Evolutionary conservation across 2,329 filamentous ascomycete genomes (phyloP).

Genomic region (Helotiales sp.): DNA sequence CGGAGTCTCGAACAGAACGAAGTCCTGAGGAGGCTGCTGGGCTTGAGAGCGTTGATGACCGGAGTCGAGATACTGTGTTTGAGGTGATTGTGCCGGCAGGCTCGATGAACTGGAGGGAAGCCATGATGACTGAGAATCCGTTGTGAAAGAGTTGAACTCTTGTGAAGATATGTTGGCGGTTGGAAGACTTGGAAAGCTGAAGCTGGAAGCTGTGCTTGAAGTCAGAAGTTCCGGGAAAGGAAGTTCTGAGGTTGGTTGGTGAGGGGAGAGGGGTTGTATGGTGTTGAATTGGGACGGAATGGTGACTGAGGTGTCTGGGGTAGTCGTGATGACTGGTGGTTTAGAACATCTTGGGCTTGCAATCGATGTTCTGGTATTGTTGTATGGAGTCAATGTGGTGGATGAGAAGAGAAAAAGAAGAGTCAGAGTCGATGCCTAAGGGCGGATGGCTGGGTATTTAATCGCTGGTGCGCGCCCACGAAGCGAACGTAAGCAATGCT

Average conservation of each 20-base stretch:
- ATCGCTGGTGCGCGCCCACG: background rate
- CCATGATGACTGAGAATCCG: slow-evolving; percentile 80
- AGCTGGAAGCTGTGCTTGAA: slow-evolving; percentile 61
- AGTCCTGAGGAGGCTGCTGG: slow-evolving; percentile 57
- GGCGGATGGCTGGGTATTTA: background rate
- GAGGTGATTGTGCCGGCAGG: slow-evolving; percentile 63
- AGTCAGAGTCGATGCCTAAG: slow-evolving; percentile 17
- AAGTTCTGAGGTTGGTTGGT: slow-evolving; percentile 50
- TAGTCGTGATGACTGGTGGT: slow-evolving; percentile 42
- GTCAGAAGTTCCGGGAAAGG: slow-evolving; percentile 65
- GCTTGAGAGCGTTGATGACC: slow-evolving; percentile 16
- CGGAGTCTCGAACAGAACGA: slow-evolving; percentile 57
- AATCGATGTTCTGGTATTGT: slow-evolving; percentile 37
- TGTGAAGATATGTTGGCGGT: slow-evolving; percentile 61
- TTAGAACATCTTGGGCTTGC: slow-evolving; percentile 58
- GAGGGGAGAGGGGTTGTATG: slow-evolving; percentile 48
- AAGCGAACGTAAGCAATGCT: background rate
- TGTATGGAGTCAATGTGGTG: slow-evolving; percentile 39
- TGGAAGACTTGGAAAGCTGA: slow-evolving; percentile 54
- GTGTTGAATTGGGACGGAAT: slow-evolving; percentile 49
- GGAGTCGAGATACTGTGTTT: slow-evolving; percentile 39
- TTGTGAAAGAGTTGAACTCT: slow-evolving; percentile 77
- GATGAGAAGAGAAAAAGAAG: slow-evolving; percentile 38
- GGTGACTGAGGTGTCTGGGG: slow-evolving; percentile 44
- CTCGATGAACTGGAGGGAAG: slow-evolving; percentile 67